These are phyloP conservation scores for Trametes cinnabarina DNA, from an alignment of 768 basidiomycete genomes.

Conservation along the genomic window DNA sequence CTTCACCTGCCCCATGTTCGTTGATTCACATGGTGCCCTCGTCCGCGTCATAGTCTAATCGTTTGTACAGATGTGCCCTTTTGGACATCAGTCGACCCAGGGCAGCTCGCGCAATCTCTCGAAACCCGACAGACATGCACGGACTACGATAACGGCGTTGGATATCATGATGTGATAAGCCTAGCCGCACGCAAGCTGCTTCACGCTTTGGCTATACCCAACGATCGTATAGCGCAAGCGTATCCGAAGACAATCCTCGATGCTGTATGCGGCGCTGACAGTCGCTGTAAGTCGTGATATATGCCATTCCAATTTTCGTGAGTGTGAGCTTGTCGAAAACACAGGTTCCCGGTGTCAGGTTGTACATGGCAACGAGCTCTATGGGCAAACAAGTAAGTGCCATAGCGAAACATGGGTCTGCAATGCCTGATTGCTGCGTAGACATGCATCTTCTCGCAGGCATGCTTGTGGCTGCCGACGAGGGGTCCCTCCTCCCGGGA, in stretches of 20 bases:
- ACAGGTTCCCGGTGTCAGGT: constrained; percentile 19
- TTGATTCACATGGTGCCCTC: too few species aligned
- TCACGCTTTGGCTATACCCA: neutral
- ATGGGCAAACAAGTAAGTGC: constrained; percentile 31
- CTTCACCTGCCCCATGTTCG: neutral
- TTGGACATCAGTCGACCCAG: neutral
- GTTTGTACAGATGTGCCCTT: neutral
- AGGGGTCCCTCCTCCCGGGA: constrained; percentile 4
- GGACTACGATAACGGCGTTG: neutral
- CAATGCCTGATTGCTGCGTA: neutral
- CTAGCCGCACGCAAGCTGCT: neutral
- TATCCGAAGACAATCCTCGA: constrained; percentile 20
- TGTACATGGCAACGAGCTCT: constrained; percentile 19
- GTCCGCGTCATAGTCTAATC: too few species aligned
- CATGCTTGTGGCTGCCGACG: neutral
- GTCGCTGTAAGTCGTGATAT: constrained; percentile 25
- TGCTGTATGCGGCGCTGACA: constrained; percentile 15
- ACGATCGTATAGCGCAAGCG: neutral
- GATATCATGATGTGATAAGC: neutral
- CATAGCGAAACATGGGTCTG: too few species aligned
- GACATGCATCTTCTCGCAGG: constrained; percentile 19
- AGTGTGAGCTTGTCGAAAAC: neutral
- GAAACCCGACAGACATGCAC: neutral
- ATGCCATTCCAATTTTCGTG: too few species aligned
- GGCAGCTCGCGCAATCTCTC: neutral